These are phyloP conservation scores for Acanthamoeba sp. DNA, from an alignment of 208 protist genomes.

Conservation along the genomic window DNA sequence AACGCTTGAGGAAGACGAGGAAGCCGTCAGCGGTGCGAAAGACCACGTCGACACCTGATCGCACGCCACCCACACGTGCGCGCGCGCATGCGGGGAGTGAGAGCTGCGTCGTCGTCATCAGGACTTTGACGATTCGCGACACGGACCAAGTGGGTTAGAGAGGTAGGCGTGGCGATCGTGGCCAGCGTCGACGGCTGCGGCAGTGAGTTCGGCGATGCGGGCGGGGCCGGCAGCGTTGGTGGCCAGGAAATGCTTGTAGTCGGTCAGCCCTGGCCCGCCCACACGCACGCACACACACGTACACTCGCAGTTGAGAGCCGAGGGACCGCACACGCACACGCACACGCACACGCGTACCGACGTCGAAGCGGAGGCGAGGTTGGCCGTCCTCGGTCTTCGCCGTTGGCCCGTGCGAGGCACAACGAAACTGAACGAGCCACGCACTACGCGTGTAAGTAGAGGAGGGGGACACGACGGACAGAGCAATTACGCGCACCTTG, in stretches of 20 bases:
- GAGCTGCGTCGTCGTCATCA: not conserved
- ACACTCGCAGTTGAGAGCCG: not conserved
- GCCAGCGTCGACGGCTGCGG: not conserved
- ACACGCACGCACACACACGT: not conserved
- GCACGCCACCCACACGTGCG: not conserved
- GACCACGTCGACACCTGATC: not conserved
- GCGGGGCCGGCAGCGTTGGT: not conserved
- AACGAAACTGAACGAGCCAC: not conserved
- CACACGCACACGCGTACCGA: not conserved
- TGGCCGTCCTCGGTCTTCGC: not conserved
- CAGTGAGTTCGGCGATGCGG: not conserved
- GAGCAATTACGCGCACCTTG: not conserved
- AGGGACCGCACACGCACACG: not conserved
- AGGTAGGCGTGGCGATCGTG: not conserved
- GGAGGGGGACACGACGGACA: not conserved
- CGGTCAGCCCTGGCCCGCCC: not conserved
- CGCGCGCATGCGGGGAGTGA: not conserved
- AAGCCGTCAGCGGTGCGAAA: not conserved
- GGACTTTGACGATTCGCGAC: too few relatives aligned
- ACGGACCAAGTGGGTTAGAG: not conserved
- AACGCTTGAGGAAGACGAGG: constrained; percentile 2
- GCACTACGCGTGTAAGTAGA: not conserved
- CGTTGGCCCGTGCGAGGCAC: not conserved
- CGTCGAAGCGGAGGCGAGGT: not conserved
- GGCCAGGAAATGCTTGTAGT: constrained; percentile 21